Percentiles rank a stretch among this genome's conserved stretches.
phyloP scores from a whole-genome alignment of 202 grass and related monocot genomes.

The Digitaria exilis region DNA sequence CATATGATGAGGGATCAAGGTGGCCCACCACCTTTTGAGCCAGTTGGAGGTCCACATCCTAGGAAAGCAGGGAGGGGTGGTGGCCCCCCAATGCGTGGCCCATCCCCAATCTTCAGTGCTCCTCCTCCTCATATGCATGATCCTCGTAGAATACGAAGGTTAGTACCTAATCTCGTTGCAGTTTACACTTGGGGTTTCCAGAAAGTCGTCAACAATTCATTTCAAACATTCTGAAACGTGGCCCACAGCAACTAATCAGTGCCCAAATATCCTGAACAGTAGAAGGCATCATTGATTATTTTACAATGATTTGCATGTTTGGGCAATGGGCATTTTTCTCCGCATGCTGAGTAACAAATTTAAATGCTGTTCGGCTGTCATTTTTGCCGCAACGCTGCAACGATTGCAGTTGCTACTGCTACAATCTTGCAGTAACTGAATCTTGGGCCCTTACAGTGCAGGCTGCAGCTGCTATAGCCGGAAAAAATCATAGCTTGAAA shows the following conservation, averaged over 20 bases:
- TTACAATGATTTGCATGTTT: slow-evolving; percentile 13
- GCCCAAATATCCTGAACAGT: background rate
- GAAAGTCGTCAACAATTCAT: background rate
- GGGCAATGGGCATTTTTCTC: background rate
- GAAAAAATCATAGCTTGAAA: too few species aligned
- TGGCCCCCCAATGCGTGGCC: slow-evolving; percentile 49
- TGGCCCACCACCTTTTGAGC: slow-evolving; percentile 74
- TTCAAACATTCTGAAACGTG: background rate
- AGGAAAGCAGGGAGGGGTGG: slow-evolving; percentile 62
- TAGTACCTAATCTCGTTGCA: slow-evolving; percentile 15
- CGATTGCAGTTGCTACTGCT: too few species aligned
- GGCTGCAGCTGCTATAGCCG: too few species aligned
- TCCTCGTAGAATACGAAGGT: slow-evolving; percentile 92
- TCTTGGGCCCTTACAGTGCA: too few species aligned
- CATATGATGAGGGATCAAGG: slow-evolving; percentile 93
- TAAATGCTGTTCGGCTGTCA: too few species aligned
- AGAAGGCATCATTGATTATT: background rate
- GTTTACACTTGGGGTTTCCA: background rate
- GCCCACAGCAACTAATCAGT: background rate
- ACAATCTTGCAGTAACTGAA: too few species aligned
- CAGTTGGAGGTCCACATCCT: slow-evolving; percentile 59
- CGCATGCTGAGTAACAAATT: background rate
- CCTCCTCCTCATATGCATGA: slow-evolving; percentile 63
- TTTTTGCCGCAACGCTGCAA: too few species aligned
- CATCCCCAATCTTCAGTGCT: slow-evolving; percentile 64